Base-by-base conservation (phyloP, 768 basidiomycete genomes). In the Boletus bicolor region DNA sequence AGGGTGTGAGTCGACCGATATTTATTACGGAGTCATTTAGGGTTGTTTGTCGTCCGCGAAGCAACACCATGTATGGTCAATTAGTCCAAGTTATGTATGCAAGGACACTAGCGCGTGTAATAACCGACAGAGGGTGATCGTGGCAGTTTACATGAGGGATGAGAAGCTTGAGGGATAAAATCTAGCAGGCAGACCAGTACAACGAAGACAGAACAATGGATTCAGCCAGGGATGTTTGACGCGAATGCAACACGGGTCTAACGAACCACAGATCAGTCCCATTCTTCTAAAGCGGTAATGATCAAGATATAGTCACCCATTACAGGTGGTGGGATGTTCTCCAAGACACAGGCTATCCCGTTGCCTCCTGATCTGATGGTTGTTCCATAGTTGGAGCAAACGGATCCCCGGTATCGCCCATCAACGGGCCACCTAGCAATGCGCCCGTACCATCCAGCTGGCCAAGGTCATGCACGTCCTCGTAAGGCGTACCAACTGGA, bases 401-500 rank as follows among this genome's bases (percentile, higher is more conserved):
- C 7, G 86, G 87, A 63, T 90, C 85, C 1, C 64, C 77, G 15
- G 73, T 72, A 48, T 79, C 71, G 67, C 84, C 83, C 78, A 91
- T 82, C 55, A 86, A 65, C 17, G 79, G 68, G 1, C 81, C 83
- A 14, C 82, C 87, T 35, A 88, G 74, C 24, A 90, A 65, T 11
- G 72, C 75, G 61, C 86, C 82, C 34, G 70, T 68, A 2, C 66
- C 58, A 42, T 82, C 81, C 55, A 90, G 67, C 64, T 87, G 84
- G 14, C 79, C 76, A 41, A 89, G 69, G 59, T 82, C 80, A 55
- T 79, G 79, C 15, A 70, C 71, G 35, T 65, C 69, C 58, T 85
- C 86, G 44, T 84, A 78, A 9, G 76, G 73, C 50, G 85, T 71
- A 5, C 82, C 85, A 66, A 88, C 87, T 4, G 87, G 82, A 14